phyloP scores from a whole-genome alignment of 139 green algal species.

The Volvox reticuliferus region DNA sequence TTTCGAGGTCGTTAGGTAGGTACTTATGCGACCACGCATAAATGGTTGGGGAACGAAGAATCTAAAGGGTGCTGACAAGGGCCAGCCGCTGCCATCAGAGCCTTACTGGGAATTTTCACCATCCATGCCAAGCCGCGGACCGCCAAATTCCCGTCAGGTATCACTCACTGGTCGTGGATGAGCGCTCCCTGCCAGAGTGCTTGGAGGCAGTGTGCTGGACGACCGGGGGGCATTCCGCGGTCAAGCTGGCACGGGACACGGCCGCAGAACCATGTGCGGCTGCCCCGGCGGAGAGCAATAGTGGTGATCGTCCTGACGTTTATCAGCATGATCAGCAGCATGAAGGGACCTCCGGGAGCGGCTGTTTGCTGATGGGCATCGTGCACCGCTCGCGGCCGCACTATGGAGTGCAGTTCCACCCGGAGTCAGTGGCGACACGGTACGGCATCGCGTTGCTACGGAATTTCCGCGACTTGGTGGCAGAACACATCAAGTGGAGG shows the following conservation, averaged over 20 bases:
- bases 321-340: slow-evolving; percentile 40
- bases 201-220: slow-evolving; percentile 91
- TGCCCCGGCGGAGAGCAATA: no score
- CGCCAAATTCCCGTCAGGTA: slow-evolving; percentile 75
- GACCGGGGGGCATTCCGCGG: slow-evolving; percentile 63
- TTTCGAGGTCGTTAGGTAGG: slow-evolving; percentile 75
- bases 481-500: not conserved
- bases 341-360: not conserved
- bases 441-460: slow-evolving; percentile 82
- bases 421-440: slow-evolving; percentile 89
- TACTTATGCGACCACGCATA: no score
- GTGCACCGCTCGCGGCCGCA: slow-evolving; percentile 80
- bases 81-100: no score
- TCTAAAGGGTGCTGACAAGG: no score
- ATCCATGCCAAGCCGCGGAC: no score
- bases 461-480: slow-evolving; percentile 91
- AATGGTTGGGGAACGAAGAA: no score
- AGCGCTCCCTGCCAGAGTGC: slow-evolving; percentile 74
- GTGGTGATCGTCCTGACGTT: not conserved
- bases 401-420: slow-evolving; percentile 97
- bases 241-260: slow-evolving; percentile 46
- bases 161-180: slow-evolving; percentile 93
- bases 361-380: slow-evolving; percentile 88
- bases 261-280: not conserved
- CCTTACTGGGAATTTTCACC: no score